These are phyloP conservation scores for Leucocoprinus sp. DNA, from an alignment of 768 basidiomycete genomes.

Conservation along the genomic window DNA sequence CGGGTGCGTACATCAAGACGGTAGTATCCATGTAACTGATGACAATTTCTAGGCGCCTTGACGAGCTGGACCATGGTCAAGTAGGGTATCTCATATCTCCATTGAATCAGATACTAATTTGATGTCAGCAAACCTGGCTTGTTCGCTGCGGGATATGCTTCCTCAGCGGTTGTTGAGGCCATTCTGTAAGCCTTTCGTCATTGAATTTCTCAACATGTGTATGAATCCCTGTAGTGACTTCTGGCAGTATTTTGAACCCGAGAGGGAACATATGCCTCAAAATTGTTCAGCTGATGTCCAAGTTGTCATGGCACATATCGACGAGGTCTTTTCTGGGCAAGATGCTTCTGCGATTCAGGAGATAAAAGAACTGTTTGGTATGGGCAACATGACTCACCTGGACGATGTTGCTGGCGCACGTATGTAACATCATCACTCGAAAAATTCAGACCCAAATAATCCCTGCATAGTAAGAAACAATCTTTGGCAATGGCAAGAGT, in stretches of 20 bases:
- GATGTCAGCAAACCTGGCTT: constrained; percentile 46
- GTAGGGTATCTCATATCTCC: constrained; percentile 25
- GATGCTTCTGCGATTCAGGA: constrained; percentile 38
- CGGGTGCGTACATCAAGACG: constrained; percentile 22
- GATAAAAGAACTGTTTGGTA: constrained; percentile 53
- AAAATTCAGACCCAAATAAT: constrained; percentile 32
- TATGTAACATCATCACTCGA: constrained; percentile 17
- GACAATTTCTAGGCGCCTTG: constrained; percentile 24
- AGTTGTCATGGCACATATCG: constrained; percentile 53
- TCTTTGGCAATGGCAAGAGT: constrained; percentile 61
- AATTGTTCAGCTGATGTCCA: constrained; percentile 73
- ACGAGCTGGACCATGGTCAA: constrained; percentile 65
- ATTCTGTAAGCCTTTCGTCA: constrained; percentile 31
- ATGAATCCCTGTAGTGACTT: constrained; percentile 33
- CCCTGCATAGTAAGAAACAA: constrained; percentile 42
- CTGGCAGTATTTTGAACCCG: constrained; percentile 69
- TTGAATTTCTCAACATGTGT: neutral
- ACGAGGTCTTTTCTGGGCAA: constrained; percentile 41
- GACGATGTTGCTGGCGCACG: constrained; percentile 61
- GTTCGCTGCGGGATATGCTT: constrained; percentile 60
- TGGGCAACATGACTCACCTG: constrained; percentile 46
- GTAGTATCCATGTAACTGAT: neutral
- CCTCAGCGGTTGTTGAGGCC: constrained; percentile 59
- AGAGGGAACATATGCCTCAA: constrained; percentile 54
- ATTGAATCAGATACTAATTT: neutral